Evolutionary conservation across 805 yeast genomes (phyloP).

Genomic region (Candida piceae): DNA sequence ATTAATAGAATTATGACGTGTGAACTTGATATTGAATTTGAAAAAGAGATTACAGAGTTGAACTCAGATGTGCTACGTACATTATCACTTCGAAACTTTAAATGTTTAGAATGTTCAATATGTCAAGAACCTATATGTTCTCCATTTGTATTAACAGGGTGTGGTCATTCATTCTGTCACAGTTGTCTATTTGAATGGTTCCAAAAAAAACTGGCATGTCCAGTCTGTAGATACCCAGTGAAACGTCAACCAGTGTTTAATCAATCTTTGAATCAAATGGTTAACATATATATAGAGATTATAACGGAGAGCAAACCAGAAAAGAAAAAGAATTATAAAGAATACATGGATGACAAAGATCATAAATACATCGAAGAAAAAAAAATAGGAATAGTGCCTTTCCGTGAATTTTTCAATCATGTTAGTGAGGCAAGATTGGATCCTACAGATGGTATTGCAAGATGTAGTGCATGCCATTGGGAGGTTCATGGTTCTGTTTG

Average conservation of each 20-base stretch:
- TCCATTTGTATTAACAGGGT: conserved; percentile 51
- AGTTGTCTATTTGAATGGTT: conserved; percentile 63
- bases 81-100: conserved; percentile 13
- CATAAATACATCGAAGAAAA: conserved; percentile 38
- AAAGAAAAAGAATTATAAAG: conserved; percentile 13
- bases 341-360: conserved; percentile 26
- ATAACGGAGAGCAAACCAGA: conserved; percentile 27
- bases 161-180: conserved; percentile 78
- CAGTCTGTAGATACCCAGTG: conserved; percentile 54
- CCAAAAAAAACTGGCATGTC: conserved; percentile 53
- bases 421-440: conserved; percentile 51
- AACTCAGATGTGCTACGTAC: conserved; percentile 14
- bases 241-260: conserved; percentile 49
- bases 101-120: conserved; percentile 48
- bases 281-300: conserved; percentile 37
- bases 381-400: conserved; percentile 31
- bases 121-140: conserved; percentile 67
- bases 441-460: conserved; percentile 62
- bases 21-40: background rate
- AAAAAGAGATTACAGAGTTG: conserved; percentile 4
- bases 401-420: conserved; percentile 45
- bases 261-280: conserved; percentile 43
- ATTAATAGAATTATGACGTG: too few relatives aligned
- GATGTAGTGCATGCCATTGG: conserved; percentile 79
- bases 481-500: conserved; percentile 67